Percentiles rank a stretch among this genome's conserved stretches.
Conservation (phyloP, 345 rosid genomes). For the Syzygium jambos region DNA sequence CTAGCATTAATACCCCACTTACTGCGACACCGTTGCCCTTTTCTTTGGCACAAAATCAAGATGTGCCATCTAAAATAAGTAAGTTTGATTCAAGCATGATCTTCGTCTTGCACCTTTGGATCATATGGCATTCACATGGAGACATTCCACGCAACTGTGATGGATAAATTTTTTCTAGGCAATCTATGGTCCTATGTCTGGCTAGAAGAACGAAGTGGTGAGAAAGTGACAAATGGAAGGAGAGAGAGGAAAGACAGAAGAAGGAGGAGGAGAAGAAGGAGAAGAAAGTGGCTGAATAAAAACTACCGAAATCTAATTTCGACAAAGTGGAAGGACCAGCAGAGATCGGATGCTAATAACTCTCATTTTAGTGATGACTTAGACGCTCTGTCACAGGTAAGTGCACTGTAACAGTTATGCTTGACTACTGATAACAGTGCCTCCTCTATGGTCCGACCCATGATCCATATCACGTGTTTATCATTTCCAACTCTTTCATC, state of each 20-base stretch:
- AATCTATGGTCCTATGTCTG: no score
- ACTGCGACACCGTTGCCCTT: no score
- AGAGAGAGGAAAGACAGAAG: conserved; percentile 6
- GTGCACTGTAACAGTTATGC: neutral
- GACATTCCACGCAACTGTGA: no score
- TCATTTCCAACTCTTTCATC: conserved; percentile 82
- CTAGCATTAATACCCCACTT: no score
- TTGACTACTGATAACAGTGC: conserved; percentile 23
- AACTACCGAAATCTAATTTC: conserved; percentile 33
- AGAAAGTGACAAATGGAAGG: neutral
- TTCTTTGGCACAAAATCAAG: no score
- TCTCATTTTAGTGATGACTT: conserved; percentile 65
- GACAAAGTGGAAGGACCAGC: conserved; percentile 38
- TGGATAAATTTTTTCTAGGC: no score
- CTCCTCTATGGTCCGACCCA: conserved; percentile 62
- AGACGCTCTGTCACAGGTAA: conserved; percentile 69
- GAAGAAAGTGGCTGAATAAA: conserved; percentile 1
- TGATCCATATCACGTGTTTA: conserved; percentile 63
- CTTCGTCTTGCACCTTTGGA: no score
- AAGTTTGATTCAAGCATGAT: no score
- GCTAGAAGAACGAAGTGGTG: no score
- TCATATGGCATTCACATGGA: no score
- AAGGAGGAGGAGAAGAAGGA: no score
- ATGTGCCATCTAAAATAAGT: no score
- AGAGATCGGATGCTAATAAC: conserved; percentile 38